Evolutionary conservation across 2,329 filamentous ascomycete species (phyloP).

Genomic region (Cladophialophora chaetospira): DNA sequence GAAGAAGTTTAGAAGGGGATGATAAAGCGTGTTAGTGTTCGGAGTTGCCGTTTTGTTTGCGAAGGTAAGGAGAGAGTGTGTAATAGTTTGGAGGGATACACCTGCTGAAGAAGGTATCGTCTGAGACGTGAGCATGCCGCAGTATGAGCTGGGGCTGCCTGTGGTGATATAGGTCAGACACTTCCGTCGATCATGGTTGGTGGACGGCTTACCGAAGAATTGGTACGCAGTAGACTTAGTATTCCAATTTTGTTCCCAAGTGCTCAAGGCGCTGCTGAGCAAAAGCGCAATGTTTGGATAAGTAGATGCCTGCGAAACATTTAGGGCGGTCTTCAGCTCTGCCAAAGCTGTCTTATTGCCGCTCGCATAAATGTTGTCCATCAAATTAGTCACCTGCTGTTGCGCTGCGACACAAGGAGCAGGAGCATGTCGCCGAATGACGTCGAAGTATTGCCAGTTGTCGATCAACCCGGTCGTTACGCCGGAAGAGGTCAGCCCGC

Average conservation of each 20-base stretch:
- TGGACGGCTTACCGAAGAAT: not conserved
- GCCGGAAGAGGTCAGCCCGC: conserved; percentile 75
- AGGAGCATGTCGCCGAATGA: conserved; percentile 58
- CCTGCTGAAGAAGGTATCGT: not conserved
- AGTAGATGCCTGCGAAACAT: conserved; percentile 37
- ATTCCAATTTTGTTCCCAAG: conserved; percentile 55
- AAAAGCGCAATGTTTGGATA: conserved; percentile 45
- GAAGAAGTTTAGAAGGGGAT: conserved; percentile 11
- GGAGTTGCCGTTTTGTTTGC: conserved; percentile 7
- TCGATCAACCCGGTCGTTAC: conserved; percentile 76
- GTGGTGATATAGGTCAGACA: not conserved
- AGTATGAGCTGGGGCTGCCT: conserved; percentile 7
- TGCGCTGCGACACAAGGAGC: conserved; percentile 65
- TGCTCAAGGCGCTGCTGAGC: conserved; percentile 48
- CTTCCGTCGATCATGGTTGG: too few species aligned
- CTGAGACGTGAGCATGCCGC: conserved; percentile 1
- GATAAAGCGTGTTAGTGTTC: not conserved
- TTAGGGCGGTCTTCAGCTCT: conserved; percentile 51
- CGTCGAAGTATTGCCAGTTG: conserved; percentile 67
- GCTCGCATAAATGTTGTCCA: conserved; percentile 57
- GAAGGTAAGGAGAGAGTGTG: not conserved
- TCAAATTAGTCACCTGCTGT: conserved; percentile 60
- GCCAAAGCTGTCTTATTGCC: conserved; percentile 46
- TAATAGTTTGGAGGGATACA: not conserved
- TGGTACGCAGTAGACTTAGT: not conserved